Base-by-base conservation (phyloP, 1,284 basidiomycete species). In the Inonotus obliquus region DNA sequence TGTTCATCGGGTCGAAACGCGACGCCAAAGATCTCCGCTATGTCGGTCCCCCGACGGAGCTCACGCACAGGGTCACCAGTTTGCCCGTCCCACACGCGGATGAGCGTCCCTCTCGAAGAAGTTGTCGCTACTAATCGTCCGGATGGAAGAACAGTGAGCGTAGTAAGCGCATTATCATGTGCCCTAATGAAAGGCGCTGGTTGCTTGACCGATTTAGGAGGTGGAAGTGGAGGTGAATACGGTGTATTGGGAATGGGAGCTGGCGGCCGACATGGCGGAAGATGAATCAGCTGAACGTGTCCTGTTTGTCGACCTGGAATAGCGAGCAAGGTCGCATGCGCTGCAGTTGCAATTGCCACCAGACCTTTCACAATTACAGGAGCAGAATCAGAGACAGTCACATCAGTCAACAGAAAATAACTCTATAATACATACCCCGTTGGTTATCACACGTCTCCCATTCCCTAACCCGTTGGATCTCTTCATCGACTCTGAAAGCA, bases 361-460 rank as follows among this genome's bases (percentile, higher is more conserved):
- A 97, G 79, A 59, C 95, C 95, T 96, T 44, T 72, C 45, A 52
- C 39, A 29, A 19, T 29, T 19, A 4, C 38, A 57, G 11, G 35
- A 44, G 4, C 64, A 68, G 54, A 59, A 38, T 62, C 51, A 56
- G 56, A 55, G 29, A 63, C 62, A 23, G 41, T 45, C 19, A 47
- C 55, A 25, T 54, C 54, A 60, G 61, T 52, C 61, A 60, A 25
- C 17, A 27, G 53, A 25, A 19, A 25, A 7, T 38, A 38, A 48
- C 38, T 11, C 4, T 54, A 21, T 19, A 21, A 19, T 35, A 69
- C 85, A 70, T 68, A 93, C 94, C 94, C 79, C 82, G 77, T 60
- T 87, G 85, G 73, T 98, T 98, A 74, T 93, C 89, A 66, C 84
- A 88, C 6, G 95, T 98, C 66, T 95, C 92, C 84, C 91, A 97